Percentiles rank a stretch among this genome's conserved stretches.
phyloP scores from a whole-genome alignment of 331 rosid genomes.

The Quercus phellos region DNA sequence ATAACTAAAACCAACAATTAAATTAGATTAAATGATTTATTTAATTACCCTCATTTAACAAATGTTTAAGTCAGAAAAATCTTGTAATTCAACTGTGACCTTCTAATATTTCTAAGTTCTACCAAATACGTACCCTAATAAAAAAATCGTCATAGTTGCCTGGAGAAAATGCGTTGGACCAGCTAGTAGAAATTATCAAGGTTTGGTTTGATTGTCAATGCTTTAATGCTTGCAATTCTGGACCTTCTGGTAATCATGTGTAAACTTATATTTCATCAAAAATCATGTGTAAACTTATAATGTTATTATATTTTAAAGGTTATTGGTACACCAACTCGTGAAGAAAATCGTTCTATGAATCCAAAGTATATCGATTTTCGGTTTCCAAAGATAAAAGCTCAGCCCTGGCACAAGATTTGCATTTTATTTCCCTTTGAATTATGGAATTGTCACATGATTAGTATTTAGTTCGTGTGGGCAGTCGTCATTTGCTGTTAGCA shows the following conservation, averaged over 20 bases:
- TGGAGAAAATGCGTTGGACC: constrained; percentile 89
- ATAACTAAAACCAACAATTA: too few relatives aligned
- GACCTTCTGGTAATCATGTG: background rate
- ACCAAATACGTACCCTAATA: rapidly evolving
- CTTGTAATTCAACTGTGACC: rapidly evolving
- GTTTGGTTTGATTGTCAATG: constrained; percentile 23
- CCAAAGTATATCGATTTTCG: constrained; percentile 86
- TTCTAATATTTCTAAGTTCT: too few relatives aligned
- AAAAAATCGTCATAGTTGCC: constrained; percentile 38
- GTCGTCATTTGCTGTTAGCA: background rate
- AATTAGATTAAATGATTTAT: too few relatives aligned
- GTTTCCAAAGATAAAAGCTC: constrained; percentile 89
- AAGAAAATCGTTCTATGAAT: constrained; percentile 97
- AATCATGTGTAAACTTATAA: background rate
- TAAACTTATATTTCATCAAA: background rate
- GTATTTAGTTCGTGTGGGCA: background rate
- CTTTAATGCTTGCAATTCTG: constrained; percentile 4
- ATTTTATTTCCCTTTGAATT: constrained; percentile 11
- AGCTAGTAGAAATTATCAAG: constrained; percentile 89
- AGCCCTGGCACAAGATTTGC: constrained; percentile 93
- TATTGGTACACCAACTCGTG: constrained; percentile 85
- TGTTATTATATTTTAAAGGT: constrained; percentile 39
- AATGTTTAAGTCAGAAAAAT: too few relatives aligned
- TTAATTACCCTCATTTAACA: too few relatives aligned
- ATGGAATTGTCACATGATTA: background rate